Base-by-base conservation (phyloP, 495 filamentous ascomycete genomes). In the Hyaloscypha hepaticicola region DNA sequence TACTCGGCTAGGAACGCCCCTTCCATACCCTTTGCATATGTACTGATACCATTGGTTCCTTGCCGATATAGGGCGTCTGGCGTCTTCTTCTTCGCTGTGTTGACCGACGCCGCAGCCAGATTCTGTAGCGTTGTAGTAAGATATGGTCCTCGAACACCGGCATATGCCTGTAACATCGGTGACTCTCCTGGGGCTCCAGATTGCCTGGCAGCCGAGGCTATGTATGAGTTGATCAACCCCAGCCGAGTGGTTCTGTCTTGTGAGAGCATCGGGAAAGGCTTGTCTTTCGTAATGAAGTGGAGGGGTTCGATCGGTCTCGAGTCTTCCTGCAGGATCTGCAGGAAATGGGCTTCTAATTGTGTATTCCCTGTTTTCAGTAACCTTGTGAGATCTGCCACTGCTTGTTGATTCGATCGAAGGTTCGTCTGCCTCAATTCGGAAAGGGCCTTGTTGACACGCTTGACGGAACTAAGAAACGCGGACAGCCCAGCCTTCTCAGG, bases 31-130 rank as follows among this genome's bases (percentile, higher is more conserved):
- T 87, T 88, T 0, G 91, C 90, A 68, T 99, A 99, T 27, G 88
- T 90, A 0, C 89, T 90, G 67, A 98, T 96, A 19, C 92, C 95
- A 75, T 93, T 97, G 27, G 91, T 93, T n/a, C 92, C 93, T 70
- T 92, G 85, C 55, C 88, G 84, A 73, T 99, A 98, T 33, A 93
- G 84, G 1, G 90, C 89, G 70, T 94, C 91, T 0, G 86, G 80
- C 19, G 85, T 83, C 73, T 88, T 88, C 72, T 92, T 90, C 72
- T 90, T 92, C 38, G 92, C 88, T 5, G 93, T 97, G 72, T 87
- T 96, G 58, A 96, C 83, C 2, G 92, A 95, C 31, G 95, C 93
- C 49, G 90, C 83, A 1, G 95, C 90, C 22, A 98, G 80, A 66
- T 96, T 97, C 49, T 90, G 84, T 65, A 98, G 74, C 34, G 88